These are phyloP conservation scores for Senna tora DNA, from an alignment of 306 rosid genomes.

Conservation along the genomic window DNA sequence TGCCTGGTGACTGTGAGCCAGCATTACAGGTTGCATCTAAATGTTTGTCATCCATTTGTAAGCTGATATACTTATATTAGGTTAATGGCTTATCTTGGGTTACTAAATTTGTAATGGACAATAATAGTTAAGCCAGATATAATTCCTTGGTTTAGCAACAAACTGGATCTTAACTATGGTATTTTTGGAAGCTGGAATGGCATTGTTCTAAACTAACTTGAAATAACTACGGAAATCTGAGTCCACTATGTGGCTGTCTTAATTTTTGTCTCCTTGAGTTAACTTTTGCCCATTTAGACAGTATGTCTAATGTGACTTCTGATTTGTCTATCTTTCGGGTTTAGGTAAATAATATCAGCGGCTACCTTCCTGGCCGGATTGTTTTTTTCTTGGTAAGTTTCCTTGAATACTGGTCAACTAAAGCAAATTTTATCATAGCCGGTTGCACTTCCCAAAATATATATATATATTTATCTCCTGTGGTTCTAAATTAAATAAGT, in stretches of 20 bases:
- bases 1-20: background rate
- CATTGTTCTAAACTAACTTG: conserved; percentile 24
- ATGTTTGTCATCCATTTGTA: conserved; percentile 14
- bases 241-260: conserved; percentile 1
- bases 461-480: background rate
- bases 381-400: conserved; percentile 93
- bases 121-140: conserved; percentile 16
- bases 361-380: conserved; percentile 98
- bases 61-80: background rate
- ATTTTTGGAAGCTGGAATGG: conserved; percentile 21
- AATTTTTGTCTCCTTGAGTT: background rate
- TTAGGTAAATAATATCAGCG: conserved; percentile 97
- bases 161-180: conserved; percentile 18
- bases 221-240: background rate
- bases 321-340: conserved; percentile 44
- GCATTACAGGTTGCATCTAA: background rate
- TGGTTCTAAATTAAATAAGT: background rate
- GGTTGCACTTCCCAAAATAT: conserved; percentile 8
- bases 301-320: conserved; percentile 26
- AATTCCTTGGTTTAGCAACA: conserved; percentile 6
- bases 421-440: background rate
- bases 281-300: background rate
- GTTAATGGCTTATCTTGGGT: conserved; percentile 14
- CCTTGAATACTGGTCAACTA: conserved; percentile 22
- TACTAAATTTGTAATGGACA: background rate